Evolutionary conservation across 1,284 basidiomycete genomes (phyloP).

Genomic region (Ceratobasidium sp.): DNA sequence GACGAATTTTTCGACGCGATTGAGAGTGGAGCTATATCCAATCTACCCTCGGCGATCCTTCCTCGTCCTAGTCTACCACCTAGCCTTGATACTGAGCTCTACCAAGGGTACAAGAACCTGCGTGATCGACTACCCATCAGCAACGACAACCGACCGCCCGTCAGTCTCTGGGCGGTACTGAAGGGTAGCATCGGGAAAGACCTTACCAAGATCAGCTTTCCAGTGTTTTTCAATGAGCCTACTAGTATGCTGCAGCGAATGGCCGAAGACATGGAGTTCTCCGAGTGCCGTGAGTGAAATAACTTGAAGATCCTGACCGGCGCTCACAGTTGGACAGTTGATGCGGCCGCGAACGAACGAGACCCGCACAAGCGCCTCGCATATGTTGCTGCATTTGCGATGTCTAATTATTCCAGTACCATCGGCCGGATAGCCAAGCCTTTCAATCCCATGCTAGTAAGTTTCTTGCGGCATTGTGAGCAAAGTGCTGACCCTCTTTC

Average conservation of each 20-base stretch:
- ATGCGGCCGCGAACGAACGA: constrained; percentile 76
- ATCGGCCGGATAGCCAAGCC: constrained; percentile 95
- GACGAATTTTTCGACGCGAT: constrained; percentile 99
- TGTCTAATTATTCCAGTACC: constrained; percentile 97
- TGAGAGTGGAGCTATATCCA: constrained; percentile 78
- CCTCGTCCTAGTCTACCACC: constrained; percentile 44
- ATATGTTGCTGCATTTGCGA: constrained; percentile 95
- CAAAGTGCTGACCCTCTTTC: constrained; percentile 45
- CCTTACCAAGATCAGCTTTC: constrained; percentile 93
- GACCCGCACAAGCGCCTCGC: constrained; percentile 86
- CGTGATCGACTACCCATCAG: constrained; percentile 71
- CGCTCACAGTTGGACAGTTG: constrained; percentile 59
- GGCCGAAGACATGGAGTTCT: constrained; percentile 96
- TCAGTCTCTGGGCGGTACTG: constrained; percentile 93
- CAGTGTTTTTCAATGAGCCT: constrained; percentile 95
- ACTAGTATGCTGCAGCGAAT: constrained; percentile 83
- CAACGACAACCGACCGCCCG: constrained; percentile 82
- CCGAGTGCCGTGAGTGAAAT: constrained; percentile 77
- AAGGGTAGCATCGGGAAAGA: constrained; percentile 98
- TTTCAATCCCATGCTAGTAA: constrained; percentile 87
- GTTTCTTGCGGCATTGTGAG: constrained; percentile 46
- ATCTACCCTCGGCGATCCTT: constrained; percentile 66
- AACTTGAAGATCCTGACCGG: not conserved
- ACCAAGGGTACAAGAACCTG: constrained; percentile 71
- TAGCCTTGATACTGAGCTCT: constrained; percentile 59